Evolutionary conservation across 805 yeast genomes (phyloP), one percentile per base, ranked within the genome.

Genomic region (Saccharomycopsis babjevae): DNA sequence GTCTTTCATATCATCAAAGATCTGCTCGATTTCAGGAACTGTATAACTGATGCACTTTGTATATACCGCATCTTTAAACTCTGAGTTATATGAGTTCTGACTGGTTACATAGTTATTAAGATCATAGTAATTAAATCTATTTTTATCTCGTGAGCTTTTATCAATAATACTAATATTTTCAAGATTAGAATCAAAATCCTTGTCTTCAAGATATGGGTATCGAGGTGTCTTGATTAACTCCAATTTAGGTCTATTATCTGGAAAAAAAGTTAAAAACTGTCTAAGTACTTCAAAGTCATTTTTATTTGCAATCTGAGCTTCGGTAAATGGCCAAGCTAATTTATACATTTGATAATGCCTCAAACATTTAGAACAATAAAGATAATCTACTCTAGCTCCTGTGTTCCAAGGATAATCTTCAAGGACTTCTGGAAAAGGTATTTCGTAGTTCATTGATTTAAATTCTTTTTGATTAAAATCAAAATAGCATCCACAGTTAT

Each of bases 401-500:
- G 1, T 46, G 20, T 20, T 10, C 20, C 2, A 22, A 15, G 16
- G 10, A 46, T 22, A 46, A 22, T 34, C 22, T 28, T 57, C 42
- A 20, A 52, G n/a, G 25, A 34, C 28, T 39, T 52, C 50, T 13
- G 59, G 50, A 2, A 57, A 60, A 6, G 42, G 7, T 2, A 63
- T 11, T 13, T 38, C 36, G 22, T 64, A 62, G 38, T 52, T 32
- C 34, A 32, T 42, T 15, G 28, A 25, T 8, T 52, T 22, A 16
- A 57, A 57, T 16, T 30, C 34, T n/a, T 59, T 36, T 30, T 25
- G 28, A 10, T 54, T 25, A 16, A 50, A 55, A 20, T 64, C 54
- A 54, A 70, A 71, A 57, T 71, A 71, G 16, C 66, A 62, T 1
- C 73, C 73, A 65, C 73, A 71, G 50, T 69, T 64, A 22, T 65